These are phyloP conservation scores for Solanum bulbocastanum DNA, from an alignment of 257 asterid genomes.

Conservation along the genomic window DNA sequence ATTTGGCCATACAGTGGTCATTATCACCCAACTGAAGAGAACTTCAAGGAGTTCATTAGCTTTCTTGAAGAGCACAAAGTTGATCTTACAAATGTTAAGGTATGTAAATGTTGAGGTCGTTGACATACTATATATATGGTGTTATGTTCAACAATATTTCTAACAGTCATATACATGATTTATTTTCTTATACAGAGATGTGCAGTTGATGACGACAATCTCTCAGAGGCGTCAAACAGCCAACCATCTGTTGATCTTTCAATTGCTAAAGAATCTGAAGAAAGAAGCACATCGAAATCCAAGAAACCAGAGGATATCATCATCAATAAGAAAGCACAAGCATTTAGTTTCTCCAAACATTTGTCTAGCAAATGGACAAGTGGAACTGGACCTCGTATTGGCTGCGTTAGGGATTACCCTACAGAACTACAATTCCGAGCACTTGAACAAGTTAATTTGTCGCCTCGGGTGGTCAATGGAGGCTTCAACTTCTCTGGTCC, in stretches of 20 bases:
- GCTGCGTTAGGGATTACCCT: conserved; percentile 86
- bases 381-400: conserved; percentile 78
- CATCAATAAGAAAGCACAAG: background rate
- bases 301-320: background rate
- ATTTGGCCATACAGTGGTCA: conserved; percentile 96
- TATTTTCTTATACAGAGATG: conserved; percentile 39
- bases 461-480: conserved; percentile 54
- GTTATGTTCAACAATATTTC: background rate
- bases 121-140: background rate
- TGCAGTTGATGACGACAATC: conserved; percentile 64
- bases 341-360: conserved; percentile 38
- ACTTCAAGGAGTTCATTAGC: conserved; percentile 64
- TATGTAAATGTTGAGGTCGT: conserved; percentile 3
- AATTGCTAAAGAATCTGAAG: background rate
- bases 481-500: conserved; percentile 50
- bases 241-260: background rate
- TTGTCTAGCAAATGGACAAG: conserved; percentile 83
- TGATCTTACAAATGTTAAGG: conserved; percentile 71
- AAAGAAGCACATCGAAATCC: background rate
- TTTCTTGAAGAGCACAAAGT: conserved; percentile 69
- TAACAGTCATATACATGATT: background rate
- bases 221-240: conserved; percentile 28
- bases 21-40: conserved; percentile 85
- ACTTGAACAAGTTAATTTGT: conserved; percentile 78
- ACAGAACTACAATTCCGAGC: conserved; percentile 66